These are phyloP conservation scores for Dryas drummondii DNA, from an alignment of 306 rosid genomes.

Conservation along the genomic window DNA sequence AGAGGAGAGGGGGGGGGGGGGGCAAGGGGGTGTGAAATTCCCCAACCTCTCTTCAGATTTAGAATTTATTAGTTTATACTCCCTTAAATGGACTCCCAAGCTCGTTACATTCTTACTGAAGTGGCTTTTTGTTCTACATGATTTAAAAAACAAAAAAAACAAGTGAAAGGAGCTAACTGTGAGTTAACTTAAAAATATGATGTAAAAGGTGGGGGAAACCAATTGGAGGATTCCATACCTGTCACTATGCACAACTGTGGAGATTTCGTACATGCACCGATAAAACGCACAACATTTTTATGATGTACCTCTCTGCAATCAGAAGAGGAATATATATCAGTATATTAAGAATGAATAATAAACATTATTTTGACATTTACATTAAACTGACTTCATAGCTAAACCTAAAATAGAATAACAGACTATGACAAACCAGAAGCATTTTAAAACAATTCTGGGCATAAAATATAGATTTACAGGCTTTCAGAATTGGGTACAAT, in stretches of 20 bases:
- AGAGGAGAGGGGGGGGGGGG: no score
- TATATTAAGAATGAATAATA: neutral
- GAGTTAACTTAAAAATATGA: constrained; percentile 1
- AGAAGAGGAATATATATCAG: constrained; percentile 4
- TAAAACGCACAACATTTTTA: constrained; percentile 87
- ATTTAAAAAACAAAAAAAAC: neutral
- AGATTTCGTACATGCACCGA: constrained; percentile 87
- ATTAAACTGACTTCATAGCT: neutral
- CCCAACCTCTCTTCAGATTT: neutral
- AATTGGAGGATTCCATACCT: constrained; percentile 46
- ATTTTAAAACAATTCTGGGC: neutral
- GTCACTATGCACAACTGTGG: constrained; percentile 92
- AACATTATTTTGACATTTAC: neutral
- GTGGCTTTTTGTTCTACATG: neutral
- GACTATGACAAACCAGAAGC: neutral
- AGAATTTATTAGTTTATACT: neutral
- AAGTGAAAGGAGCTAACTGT: constrained; percentile 1
- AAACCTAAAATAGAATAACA: neutral
- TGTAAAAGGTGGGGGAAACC: constrained; percentile 15
- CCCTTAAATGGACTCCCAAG: neutral
- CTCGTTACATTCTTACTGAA: neutral
- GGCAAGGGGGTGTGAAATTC: no score
- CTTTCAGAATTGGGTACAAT: neutral
- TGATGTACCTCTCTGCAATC: constrained; percentile 87
- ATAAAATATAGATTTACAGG: neutral